Evolutionary conservation across 1,139 yeast genomes (phyloP), one percentile per base, ranked within the genome.

Genomic region (Candida sojae): DNA sequence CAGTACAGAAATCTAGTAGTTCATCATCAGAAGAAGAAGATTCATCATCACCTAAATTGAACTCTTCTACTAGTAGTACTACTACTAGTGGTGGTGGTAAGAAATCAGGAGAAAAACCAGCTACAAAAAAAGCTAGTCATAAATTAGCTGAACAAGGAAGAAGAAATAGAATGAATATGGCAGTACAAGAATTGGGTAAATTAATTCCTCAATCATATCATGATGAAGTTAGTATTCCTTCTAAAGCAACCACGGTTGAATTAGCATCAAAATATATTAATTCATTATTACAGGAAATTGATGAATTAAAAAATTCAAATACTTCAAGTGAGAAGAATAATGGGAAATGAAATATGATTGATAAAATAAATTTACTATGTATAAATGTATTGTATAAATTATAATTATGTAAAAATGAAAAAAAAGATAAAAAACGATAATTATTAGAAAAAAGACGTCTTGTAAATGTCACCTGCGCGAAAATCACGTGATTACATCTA

Each of bases 61-160:
- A 31, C 12, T 11, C 34, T 17, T 29, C 37, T 11, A 23, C 21
- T 17, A 17, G 3, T 17, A 17, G 3, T 17, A 17, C 21, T 17
- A 17, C 21, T 17, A 17, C 21, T 17, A 17, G 3, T 17, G 3
- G n/a, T 12, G 10, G 8, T 17, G n/a, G 26, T 25, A 41, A 46
- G n/a, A 53, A 55, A 8, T 53, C 49, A 39, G 54, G 49, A 11
- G 70, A 66, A 46, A 68, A 64, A 51, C 66, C 66, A 2, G 64
- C 77, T 0, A 73, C 79, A 29, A 85, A 86, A 63, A 85, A 85
- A 57, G 87, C 93, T 5, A 84, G 88, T 26, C 99, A 93, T 67
- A 92, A 93, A 62, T 77, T 89, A 28, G 98, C 99, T 0, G 99
- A 93, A 67, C 97, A 93, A 67, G 98, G 97, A 9, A 77, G 99